Evolutionary conservation across 1,284 basidiomycete genomes (phyloP).

Genomic region (Rhodofomes roseus): DNA sequence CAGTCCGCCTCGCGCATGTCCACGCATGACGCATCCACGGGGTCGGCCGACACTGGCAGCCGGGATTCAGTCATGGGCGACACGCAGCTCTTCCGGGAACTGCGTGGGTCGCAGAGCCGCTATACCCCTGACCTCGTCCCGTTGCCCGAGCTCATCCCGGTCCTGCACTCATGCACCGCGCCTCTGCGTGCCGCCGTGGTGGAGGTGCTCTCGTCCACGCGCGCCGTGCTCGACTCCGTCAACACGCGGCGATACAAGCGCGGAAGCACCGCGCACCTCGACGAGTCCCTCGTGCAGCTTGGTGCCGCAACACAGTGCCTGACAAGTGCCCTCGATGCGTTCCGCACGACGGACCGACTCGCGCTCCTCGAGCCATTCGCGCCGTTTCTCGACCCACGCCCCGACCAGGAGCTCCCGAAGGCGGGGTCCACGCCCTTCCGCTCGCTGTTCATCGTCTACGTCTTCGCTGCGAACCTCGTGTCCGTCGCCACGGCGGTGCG

Average conservation of each 20-base stretch:
- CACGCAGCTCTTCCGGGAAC: slow-evolving; percentile 39
- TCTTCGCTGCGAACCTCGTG: slow-evolving; percentile 43
- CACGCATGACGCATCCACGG: not conserved
- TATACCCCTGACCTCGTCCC: slow-evolving; percentile 33
- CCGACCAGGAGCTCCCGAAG: slow-evolving; percentile 3
- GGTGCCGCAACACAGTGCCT: slow-evolving; percentile 37
- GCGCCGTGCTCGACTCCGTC: slow-evolving; percentile 36
- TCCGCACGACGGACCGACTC: slow-evolving; percentile 37
- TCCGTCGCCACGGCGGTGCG: slow-evolving; percentile 41
- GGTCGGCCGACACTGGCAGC: not conserved
- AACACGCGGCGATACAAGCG: slow-evolving; percentile 46
- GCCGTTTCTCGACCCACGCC: slow-evolving; percentile 19
- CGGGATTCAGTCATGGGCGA: slow-evolving; percentile 21
- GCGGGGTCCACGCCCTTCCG: slow-evolving; percentile 30
- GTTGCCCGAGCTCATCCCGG: slow-evolving; percentile 44
- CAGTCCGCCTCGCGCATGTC: not conserved
- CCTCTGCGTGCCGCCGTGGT: slow-evolving; percentile 25
- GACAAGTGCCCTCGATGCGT: slow-evolving; percentile 34
- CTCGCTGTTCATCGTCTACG: slow-evolving; percentile 43
- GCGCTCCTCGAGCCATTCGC: slow-evolving; percentile 46
- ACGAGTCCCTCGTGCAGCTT: slow-evolving; percentile 28
- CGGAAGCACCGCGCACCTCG: slow-evolving; percentile 21
- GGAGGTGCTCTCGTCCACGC: slow-evolving; percentile 31
- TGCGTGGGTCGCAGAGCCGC: slow-evolving; percentile 22
- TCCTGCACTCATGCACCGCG: slow-evolving; percentile 47